Percentiles rank a stretch among this genome's conserved stretches.
Conservation (phyloP, 78 protist species). For the Dictyostelium brefeldianum region DNA sequence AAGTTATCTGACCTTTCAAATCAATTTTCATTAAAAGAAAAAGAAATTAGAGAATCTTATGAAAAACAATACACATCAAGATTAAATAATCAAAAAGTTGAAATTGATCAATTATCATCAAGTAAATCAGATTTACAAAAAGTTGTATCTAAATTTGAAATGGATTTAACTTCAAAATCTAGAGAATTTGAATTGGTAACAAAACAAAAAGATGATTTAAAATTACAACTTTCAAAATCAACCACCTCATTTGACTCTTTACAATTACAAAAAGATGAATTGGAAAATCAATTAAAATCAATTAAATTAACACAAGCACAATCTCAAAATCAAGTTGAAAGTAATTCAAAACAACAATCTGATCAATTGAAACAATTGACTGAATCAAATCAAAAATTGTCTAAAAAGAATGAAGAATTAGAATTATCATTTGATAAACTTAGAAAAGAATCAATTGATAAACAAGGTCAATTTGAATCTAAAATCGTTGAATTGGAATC, state of each 20-base stretch:
- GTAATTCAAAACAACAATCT: slow-evolving; percentile 6
- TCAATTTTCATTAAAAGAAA: slow-evolving; percentile 56
- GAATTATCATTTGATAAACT: neutral
- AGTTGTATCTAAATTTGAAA: slow-evolving; percentile 7
- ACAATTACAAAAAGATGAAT: neutral
- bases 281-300: neutral
- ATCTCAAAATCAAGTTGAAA: slow-evolving; percentile 6
- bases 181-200: neutral
- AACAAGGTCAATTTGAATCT: slow-evolving; percentile 6
- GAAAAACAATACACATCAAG: slow-evolving; percentile 29
- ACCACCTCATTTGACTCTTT: neutral
- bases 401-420: slow-evolving; percentile 19
- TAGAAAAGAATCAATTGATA: neutral
- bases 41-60: slow-evolving; percentile 38
- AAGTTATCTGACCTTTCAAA: slow-evolving; percentile 22
- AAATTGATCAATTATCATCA: neutral
- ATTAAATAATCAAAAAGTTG: slow-evolving; percentile 10
- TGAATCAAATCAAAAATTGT: neutral
- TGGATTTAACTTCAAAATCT: slow-evolving; percentile 1
- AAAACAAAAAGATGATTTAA: slow-evolving; percentile 42
- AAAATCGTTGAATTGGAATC: slow-evolving; percentile 16
- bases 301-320: slow-evolving; percentile 48
- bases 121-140: neutral
- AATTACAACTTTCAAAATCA: neutral
- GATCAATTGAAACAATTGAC: slow-evolving; percentile 14